Evolutionary conservation across 495 filamentous ascomycete species (phyloP).

Genomic region (Penicillium subrubescens): DNA sequence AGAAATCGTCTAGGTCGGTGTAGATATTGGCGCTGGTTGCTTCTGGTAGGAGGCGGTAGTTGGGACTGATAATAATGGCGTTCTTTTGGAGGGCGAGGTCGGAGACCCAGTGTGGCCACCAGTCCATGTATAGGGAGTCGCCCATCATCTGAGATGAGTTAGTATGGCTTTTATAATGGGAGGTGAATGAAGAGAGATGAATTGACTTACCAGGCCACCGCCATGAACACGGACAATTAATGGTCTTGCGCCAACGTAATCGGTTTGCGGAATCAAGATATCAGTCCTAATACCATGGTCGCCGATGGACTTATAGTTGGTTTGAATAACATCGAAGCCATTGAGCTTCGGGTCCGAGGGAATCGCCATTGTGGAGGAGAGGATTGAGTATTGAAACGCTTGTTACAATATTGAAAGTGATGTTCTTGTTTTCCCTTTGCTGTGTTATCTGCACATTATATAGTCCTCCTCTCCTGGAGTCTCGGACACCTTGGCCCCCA

Average conservation of each 20-base stretch:
- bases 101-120: conserved; percentile 34
- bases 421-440: background rate
- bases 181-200: background rate
- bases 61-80: conserved; percentile 46
- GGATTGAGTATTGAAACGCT: background rate
- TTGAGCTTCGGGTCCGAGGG: conserved; percentile 24
- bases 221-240: conserved; percentile 37
- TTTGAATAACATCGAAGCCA: conserved; percentile 34
- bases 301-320: conserved; percentile 34
- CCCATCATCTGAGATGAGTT: conserved; percentile 26
- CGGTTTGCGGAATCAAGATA: conserved; percentile 32
- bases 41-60: conserved; percentile 58
- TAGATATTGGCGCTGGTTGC: conserved; percentile 48
- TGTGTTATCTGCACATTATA: background rate
- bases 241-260: conserved; percentile 26
- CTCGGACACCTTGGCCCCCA: background rate
- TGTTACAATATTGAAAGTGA: background rate
- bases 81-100: conserved; percentile 32
- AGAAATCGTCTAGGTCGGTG: conserved; percentile 52
- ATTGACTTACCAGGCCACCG: conserved; percentile 34
- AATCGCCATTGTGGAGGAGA: background rate
- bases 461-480: background rate
- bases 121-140: conserved; percentile 34
- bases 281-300: conserved; percentile 38
- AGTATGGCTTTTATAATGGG: background rate